Percentiles rank a stretch among this genome's conserved stretches.
Evolutionary conservation across 345 rosid species (phyloP).

Genomic region (Hirschfeldia incana): DNA sequence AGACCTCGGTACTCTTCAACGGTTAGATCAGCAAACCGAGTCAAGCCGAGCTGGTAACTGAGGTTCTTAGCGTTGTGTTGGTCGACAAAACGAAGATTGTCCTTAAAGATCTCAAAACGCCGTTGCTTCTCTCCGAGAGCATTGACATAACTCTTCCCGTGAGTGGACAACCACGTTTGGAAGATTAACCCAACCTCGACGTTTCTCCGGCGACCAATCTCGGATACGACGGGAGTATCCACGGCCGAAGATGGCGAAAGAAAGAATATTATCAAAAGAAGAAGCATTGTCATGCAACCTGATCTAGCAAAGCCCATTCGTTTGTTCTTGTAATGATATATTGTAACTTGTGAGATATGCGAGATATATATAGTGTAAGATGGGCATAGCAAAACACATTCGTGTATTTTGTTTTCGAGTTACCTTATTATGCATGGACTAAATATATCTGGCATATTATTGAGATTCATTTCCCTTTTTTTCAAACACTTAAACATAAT

Average conservation of each 20-base stretch:
- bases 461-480: neutral
- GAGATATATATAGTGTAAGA: neutral
- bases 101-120: slow-evolving; percentile 70
- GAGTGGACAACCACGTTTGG: slow-evolving; percentile 70
- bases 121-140: slow-evolving; percentile 66
- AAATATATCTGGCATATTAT: neutral
- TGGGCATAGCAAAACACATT: neutral
- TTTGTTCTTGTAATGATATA: neutral
- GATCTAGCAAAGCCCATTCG: slow-evolving; percentile 43
- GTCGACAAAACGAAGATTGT: slow-evolving; percentile 74
- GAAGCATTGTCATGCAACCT: slow-evolving; percentile 35
- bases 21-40: slow-evolving; percentile 80
- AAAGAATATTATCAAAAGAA: slow-evolving; percentile 41
- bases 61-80: slow-evolving; percentile 65
- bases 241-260: slow-evolving; percentile 49
- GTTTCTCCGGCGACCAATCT: slow-evolving; percentile 54
- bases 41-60: slow-evolving; percentile 64
- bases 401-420: neutral
- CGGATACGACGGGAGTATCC: slow-evolving; percentile 57
- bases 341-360: neutral
- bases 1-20: slow-evolving; percentile 75
- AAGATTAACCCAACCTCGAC: slow-evolving; percentile 55
- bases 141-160: slow-evolving; percentile 59
- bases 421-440: neutral
- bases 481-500: no score